Conservation (phyloP, 2,329 filamentous ascomycete genomes). For the Beauveria varroae region DNA sequence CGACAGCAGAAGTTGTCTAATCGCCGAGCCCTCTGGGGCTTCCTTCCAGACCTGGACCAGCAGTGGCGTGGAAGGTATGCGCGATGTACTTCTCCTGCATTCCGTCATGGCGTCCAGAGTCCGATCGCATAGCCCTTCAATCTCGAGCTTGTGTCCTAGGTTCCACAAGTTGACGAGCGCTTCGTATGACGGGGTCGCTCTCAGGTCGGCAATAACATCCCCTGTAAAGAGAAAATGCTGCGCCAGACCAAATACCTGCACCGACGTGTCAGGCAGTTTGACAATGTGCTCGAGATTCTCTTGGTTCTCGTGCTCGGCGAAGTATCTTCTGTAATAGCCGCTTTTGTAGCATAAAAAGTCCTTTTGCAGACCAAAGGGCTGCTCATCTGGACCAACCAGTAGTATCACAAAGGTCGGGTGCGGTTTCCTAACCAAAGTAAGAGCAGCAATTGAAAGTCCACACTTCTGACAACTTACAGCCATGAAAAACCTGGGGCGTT, state of each 20-base stretch:
- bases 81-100: slow-evolving; percentile 42
- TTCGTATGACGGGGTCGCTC: slow-evolving; percentile 44
- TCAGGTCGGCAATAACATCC: slow-evolving; percentile 34
- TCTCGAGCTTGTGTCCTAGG: slow-evolving; percentile 42
- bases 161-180: slow-evolving; percentile 50
- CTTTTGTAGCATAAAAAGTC: slow-evolving; percentile 50
- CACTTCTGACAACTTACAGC: slow-evolving; percentile 22
- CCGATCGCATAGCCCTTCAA: slow-evolving; percentile 49
- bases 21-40: slow-evolving; percentile 51
- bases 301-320: slow-evolving; percentile 27
- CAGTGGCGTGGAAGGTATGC: slow-evolving; percentile 51
- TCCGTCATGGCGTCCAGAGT: slow-evolving; percentile 52
- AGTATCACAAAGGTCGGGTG: slow-evolving; percentile 50
- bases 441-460: background rate
- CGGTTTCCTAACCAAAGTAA: slow-evolving; percentile 33
- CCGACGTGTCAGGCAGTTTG: slow-evolving; percentile 38
- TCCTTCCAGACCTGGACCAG: slow-evolving; percentile 56
- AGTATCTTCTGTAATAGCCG: slow-evolving; percentile 38
- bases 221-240: slow-evolving; percentile 50
- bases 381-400: slow-evolving; percentile 43
- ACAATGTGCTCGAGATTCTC: slow-evolving; percentile 43
- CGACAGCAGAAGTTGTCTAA: slow-evolving; percentile 49
- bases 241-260: slow-evolving; percentile 46
- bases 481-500: slow-evolving; percentile 26
- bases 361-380: slow-evolving; percentile 51